Base-by-base conservation (phyloP, 1,139 yeast genomes). In the Protomyces arabidopsidicola region DNA sequence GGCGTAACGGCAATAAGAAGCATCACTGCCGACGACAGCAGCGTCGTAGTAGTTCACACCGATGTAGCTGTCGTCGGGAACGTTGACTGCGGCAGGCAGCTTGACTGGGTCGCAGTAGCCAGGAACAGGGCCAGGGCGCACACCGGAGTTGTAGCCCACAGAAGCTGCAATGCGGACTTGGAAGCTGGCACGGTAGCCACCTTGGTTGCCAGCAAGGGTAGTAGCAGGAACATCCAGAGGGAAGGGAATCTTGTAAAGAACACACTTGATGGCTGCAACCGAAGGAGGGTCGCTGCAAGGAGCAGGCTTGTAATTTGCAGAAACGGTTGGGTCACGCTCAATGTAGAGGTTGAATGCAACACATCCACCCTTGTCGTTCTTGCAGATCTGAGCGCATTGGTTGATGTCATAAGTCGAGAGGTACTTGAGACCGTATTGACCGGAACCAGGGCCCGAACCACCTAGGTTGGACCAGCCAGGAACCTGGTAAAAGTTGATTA, bases 281-380 rank as follows among this genome's bases (percentile, higher is more conserved):
- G 55, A 31, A 34, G 55, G 55, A 16, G 55, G 55, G 31, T 52
- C 42, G 20, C 16, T 35, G 36, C 55, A 52, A 9, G 39, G 39
- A n/a, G 20, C 12, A 18, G 48, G 48, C 42, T n/a, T 31, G 39
- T 31, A 31, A 22, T 52, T 52, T 24, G 55, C 55, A 24, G 27
- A 18, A 20, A 52, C 42, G 2, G 55, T 24, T 12, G 55, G 55
- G 42, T 52, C 55, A 14, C 55, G 39, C 20, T 52, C 55, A 31
- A 34, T 18, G 31, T 52, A 52, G 14, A 52, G 18, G 55, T 52
- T 52, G 55, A 52, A 52, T 8, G 55, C 55, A 10, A 14, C 36
- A 12, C 55, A 52, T 14, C 16, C 14, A 14, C 36, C 54, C 24
- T 52, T 52, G 22, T 39, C 24, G 16, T 9, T 20, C 10, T 12